Evolutionary conservation across 148 eudicot species (phyloP).

Genomic region (Fallopia convolvulus): DNA sequence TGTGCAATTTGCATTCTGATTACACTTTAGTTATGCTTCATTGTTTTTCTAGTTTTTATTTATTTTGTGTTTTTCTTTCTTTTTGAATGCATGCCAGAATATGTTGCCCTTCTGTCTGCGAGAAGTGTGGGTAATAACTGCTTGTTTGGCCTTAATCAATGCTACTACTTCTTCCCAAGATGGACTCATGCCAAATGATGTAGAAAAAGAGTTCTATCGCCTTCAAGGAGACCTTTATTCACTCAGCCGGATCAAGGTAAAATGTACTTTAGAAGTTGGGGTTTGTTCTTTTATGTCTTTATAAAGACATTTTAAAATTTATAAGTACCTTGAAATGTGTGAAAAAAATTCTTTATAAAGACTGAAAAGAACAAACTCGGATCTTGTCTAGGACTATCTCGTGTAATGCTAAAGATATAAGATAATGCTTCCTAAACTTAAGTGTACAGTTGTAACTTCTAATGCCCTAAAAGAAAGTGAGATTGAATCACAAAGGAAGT

Average conservation of each 20-base stretch:
- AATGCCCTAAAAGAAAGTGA: neutral
- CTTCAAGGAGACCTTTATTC: constrained; percentile 88
- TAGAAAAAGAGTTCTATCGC: constrained; percentile 86
- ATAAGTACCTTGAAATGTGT: too few species aligned
- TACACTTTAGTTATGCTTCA: neutral
- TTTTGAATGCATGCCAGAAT: constrained; percentile 34
- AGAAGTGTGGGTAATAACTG: constrained; percentile 96
- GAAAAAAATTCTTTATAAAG: too few species aligned
- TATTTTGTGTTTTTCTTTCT: constrained; percentile 18
- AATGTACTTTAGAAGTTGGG: neutral
- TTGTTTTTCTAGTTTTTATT: neutral
- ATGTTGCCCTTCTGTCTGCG: constrained; percentile 84
- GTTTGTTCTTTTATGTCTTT: too few species aligned
- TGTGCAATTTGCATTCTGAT: neutral
- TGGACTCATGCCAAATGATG: constrained; percentile 63
- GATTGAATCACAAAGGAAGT: neutral
- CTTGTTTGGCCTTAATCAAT: constrained; percentile 70
- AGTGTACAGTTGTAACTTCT: neutral
- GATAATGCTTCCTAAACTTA: neutral
- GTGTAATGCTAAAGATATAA: neutral
- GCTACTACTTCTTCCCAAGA: constrained; percentile 67
- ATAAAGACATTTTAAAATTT: too few species aligned
- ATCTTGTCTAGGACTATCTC: neutral
- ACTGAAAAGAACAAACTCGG: neutral
- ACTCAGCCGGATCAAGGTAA: constrained; percentile 81